Percentiles rank a stretch among this genome's conserved stretches.
Evolutionary conservation across 106 monocot genomes (phyloP).

Genomic region (Triglochin maritima): DNA sequence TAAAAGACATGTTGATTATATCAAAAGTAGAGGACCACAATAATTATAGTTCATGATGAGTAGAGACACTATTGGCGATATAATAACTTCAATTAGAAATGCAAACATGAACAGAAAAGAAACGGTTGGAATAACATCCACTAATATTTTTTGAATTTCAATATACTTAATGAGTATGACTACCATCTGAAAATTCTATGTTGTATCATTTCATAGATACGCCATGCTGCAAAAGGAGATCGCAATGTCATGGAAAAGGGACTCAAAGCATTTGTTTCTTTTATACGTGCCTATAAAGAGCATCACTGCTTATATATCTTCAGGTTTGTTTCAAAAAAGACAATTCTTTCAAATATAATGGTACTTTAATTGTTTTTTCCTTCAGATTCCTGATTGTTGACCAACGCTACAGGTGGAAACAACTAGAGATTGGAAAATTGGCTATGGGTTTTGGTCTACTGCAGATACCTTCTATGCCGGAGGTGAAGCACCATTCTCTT

Average conservation of each 20-base stretch:
- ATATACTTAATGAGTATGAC: too few relatives aligned
- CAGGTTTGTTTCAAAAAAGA: constrained; percentile 28
- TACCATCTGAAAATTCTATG: not conserved
- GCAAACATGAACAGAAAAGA: too few relatives aligned
- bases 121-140: too few relatives aligned
- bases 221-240: constrained; percentile 64
- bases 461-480: constrained; percentile 89
- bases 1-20: too few relatives aligned
- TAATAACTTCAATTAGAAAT: too few relatives aligned
- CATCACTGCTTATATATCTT: constrained; percentile 94
- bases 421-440: constrained; percentile 86
- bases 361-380: not conserved
- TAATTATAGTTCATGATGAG: too few relatives aligned
- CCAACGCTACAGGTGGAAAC: constrained; percentile 62
- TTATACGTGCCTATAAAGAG: constrained; percentile 91
- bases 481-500: constrained; percentile 87
- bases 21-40: too few relatives aligned
- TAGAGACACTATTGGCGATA: too few relatives aligned
- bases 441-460: constrained; percentile 93
- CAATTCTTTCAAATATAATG: constrained; percentile 1
- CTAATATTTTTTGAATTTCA: too few relatives aligned
- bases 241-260: constrained; percentile 97
- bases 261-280: constrained; percentile 97
- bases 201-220: constrained; percentile 40
- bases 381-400: not conserved